Base-by-base conservation (phyloP, 2,329 filamentous ascomycete species). In the Alternaria consortialis region DNA sequence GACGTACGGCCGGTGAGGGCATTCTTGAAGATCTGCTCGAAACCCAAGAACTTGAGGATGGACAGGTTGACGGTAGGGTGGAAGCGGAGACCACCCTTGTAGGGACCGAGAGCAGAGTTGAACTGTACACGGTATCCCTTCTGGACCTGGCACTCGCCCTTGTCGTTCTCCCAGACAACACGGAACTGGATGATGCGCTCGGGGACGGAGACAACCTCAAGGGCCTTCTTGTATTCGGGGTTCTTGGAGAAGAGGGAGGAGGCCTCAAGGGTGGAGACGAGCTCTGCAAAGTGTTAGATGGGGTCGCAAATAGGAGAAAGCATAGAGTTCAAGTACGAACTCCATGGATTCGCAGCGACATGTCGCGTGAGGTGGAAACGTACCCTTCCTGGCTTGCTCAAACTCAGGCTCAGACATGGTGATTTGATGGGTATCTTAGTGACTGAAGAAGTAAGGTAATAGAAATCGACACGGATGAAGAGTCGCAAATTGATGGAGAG, bases 11-110 rank as follows among this genome's bases (percentile, higher is more conserved):
- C 95, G 64, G 95, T 98, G 72, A 98, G 85, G 71, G 95, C 95
- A 92, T 98, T 98, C 88, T 98, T 98, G 88, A 98, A 98, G 84
- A 94, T 96, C 85, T 98, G 95, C 89, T 99, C 95, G 77, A 98
- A 98, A 69, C 94, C 95, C 78, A 99, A 87, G 85, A 98, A 98
- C 86, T 99, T 99, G 75, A 99, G 88, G 76, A 88, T 85, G 58
- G 84, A 87, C 55, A 90, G 84, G 79, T 90, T 95, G 81, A 95
- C 92, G 11, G 90, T 89, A 65, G 94, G 95, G 82, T 99, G 95
- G 82, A 99, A 93, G 73, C 95, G 88, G 72, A 98, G 89, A 79
- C 95, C 95, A 70, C 95, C 95, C 88, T 98, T 98, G 90, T 97
- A 98, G 54, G 95, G 95, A 59, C 95, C 95, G 23, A 98, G 90